Percentiles rank a stretch among this genome's conserved stretches.
These are phyloP conservation scores for Bipolaris oryzae DNA, from an alignment of 2,329 filamentous ascomycete genomes.

Conservation along the genomic window DNA sequence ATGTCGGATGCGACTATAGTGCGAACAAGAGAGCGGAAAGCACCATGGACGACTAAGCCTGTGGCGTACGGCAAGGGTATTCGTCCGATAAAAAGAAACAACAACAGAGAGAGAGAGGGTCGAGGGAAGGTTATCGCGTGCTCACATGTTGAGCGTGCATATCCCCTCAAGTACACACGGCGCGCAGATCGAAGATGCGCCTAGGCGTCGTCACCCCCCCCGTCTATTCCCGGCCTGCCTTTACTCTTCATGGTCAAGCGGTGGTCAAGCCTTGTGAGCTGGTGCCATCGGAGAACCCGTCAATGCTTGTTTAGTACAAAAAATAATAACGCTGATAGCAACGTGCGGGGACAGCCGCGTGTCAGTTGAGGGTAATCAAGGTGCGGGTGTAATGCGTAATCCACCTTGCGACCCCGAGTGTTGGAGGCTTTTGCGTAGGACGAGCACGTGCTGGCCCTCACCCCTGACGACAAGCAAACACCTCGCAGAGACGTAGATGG, in stretches of 20 bases:
- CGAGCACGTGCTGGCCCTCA: background rate
- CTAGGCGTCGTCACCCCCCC: conserved; percentile 3
- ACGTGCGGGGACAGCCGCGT: conserved; percentile 5
- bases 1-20: background rate
- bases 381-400: background rate
- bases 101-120: background rate
- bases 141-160: conserved; percentile 6
- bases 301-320: background rate
- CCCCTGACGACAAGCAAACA: background rate
- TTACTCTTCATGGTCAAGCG: conserved; percentile 3
- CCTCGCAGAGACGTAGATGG: background rate
- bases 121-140: conserved; percentile 7
- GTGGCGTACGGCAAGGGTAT: background rate
- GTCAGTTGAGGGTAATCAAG: background rate
- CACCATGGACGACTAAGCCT: background rate
- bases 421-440: background rate
- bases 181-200: conserved; percentile 11
- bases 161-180: conserved; percentile 1
- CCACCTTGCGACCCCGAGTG: background rate
- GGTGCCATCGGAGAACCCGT: background rate
- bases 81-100: background rate
- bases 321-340: background rate
- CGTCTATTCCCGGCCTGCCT: conserved; percentile 1
- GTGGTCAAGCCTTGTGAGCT: background rate
- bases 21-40: background rate